phyloP scores from a whole-genome alignment of 2,329 filamentous ascomycete genomes.

The Colletotrichum camelliae region DNA sequence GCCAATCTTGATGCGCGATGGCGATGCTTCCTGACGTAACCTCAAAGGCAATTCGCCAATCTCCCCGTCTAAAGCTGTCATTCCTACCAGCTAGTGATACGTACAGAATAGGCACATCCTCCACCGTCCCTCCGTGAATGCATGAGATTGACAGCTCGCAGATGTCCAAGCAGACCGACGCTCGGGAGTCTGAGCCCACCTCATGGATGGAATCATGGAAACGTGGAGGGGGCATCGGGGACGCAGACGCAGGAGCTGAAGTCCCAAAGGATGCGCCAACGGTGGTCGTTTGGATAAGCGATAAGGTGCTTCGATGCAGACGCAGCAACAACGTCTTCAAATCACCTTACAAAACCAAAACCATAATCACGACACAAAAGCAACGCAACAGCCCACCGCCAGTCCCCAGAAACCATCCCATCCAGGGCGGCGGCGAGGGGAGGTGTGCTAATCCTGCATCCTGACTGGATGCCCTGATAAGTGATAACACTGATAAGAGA shows the following conservation, averaged over 20 bases:
- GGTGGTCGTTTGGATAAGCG: background rate
- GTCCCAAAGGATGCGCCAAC: background rate
- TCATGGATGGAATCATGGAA: background rate
- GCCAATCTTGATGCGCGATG: background rate
- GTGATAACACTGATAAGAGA: constrained; percentile 9
- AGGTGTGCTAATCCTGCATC: background rate
- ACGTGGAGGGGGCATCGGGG: background rate
- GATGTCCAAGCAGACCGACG: background rate
- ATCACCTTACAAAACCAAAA: background rate
- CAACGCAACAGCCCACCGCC: background rate
- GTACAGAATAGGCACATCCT: background rate
- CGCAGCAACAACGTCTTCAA: background rate
- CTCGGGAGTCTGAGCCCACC: background rate
- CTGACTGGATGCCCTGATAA: constrained; percentile 1
- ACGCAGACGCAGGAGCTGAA: background rate
- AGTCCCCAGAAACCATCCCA: background rate
- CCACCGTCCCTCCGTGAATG: background rate
- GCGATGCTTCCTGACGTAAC: background rate
- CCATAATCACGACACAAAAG: background rate
- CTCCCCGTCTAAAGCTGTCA: background rate
- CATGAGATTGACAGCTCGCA: background rate
- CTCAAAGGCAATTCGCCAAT: background rate
- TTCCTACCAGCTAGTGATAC: background rate
- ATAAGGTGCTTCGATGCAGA: background rate
- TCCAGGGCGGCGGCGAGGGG: background rate